phyloP scores from a whole-genome alignment of 208 protist genomes.

The Trichomonas tenax region DNA sequence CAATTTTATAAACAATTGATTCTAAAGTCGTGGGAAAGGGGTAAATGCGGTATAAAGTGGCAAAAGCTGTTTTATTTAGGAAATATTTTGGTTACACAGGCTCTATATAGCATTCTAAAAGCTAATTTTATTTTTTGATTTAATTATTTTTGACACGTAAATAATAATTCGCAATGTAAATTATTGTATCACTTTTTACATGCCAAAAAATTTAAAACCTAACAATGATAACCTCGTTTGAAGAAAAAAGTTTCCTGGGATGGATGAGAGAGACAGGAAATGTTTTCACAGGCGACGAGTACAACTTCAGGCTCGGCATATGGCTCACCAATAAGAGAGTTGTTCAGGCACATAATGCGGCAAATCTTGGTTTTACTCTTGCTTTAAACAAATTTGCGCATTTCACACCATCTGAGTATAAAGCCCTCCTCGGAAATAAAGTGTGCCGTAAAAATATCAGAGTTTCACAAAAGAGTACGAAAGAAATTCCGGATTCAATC shows the following conservation, averaged over 20 bases:
- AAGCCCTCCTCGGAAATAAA: not conserved
- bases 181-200: too few species aligned
- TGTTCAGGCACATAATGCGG: not conserved
- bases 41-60: too few species aligned
- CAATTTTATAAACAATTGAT: too few species aligned
- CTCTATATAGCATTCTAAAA: too few species aligned
- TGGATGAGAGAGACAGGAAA: not conserved
- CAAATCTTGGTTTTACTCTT: not conserved
- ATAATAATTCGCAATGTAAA: too few species aligned
- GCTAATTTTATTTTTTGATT: too few species aligned
- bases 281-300: not conserved
- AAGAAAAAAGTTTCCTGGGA: not conserved
- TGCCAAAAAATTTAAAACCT: too few species aligned
- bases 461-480: not conserved
- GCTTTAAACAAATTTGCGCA: not conserved
- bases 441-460: not conserved
- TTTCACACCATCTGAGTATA: not conserved
- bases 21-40: too few species aligned
- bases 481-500: conserved; percentile 18
- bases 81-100: too few species aligned
- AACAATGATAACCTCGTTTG: too few species aligned
- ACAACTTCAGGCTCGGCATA: not conserved
- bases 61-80: too few species aligned
- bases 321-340: not conserved
- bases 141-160: too few species aligned